These are phyloP conservation scores for Russula griseocarnosa DNA, from an alignment of 768 basidiomycete species.

Conservation along the genomic window DNA sequence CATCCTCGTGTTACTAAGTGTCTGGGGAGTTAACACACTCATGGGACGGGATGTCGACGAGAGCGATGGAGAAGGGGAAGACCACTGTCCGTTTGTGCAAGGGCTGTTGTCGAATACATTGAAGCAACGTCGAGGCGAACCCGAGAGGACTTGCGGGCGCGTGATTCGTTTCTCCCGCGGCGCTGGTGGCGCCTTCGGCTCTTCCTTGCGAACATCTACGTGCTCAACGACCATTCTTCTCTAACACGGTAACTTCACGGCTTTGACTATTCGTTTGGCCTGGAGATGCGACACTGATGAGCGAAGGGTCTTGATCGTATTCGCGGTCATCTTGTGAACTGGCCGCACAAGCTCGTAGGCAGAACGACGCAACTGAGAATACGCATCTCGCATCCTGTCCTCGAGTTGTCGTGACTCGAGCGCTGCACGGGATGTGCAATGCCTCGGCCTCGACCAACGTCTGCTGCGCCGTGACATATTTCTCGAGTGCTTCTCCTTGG, in stretches of 20 bases:
- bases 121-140: constrained; percentile 71
- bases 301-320: constrained; percentile 64
- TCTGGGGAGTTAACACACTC: constrained; percentile 57
- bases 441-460: constrained; percentile 79
- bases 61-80: constrained; percentile 42
- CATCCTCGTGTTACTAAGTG: constrained; percentile 51
- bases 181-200: constrained; percentile 67
- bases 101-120: constrained; percentile 65
- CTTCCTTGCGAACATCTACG: constrained; percentile 76
- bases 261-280: constrained; percentile 44
- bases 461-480: constrained; percentile 79
- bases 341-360: constrained; percentile 59
- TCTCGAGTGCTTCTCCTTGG: constrained; percentile 74
- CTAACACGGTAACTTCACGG: constrained; percentile 73
- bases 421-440: constrained; percentile 71
- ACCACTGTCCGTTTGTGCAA: constrained; percentile 54
- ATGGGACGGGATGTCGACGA: constrained; percentile 43
- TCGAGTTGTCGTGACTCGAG: constrained; percentile 75
- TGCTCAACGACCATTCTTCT: constrained; percentile 90
- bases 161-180: constrained; percentile 55
- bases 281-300: constrained; percentile 35
- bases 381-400: constrained; percentile 73
- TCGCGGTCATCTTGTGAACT: constrained; percentile 53
- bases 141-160: constrained; percentile 70
- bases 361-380: constrained; percentile 73